Base-by-base conservation (phyloP, 1,284 basidiomycete genomes). In the Ustilago nuda region DNA sequence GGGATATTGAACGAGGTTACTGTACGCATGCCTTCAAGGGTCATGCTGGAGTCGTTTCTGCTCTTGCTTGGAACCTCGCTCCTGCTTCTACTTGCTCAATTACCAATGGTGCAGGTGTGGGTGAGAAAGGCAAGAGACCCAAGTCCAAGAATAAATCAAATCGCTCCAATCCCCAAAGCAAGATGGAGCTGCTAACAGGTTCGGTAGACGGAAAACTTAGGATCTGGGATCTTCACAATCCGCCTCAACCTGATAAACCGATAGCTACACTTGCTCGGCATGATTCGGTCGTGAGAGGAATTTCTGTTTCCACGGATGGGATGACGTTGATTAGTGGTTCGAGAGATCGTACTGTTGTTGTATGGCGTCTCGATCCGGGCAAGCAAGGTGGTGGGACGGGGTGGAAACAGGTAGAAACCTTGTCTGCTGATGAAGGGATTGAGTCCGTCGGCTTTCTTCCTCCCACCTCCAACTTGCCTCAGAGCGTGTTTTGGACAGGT, bases 1-100 rank as follows among this genome's bases (percentile, higher is more conserved):
- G 95, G 94, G 93, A 98, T 85, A 90, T 96, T 52, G 87, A 89
- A 3, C 91, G 91, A 19, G 96, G 94, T 9, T 95, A 92, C 85
- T 91, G 93, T 46, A 99, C 97, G 0, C 97, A 99, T 86, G 89
- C 95, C 13, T 95, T 98, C 89, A 93, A 93, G 82, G 81, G 78
- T 4, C 96, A 96, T 11, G 97, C 98, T 83, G 97, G 95, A 8
- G 96, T 97, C 17, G 93, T 98, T 58, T 92, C 98, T 80, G 94
- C 93, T 72, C 93, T 97, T 9, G 88, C 97, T 58, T 88, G 90
- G 51, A 98, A 96, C 87, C 92, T 92, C 84, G 92, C 90, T 83
- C 88, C 88, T 70, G 88, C 91, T 87, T 13, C 56, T 1, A 3
- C 58, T 4, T 11, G 50, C 4, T 3, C 62, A 7, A n/a, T 52